phyloP scores from a whole-genome alignment of 257 asterid species.

The Marsdenia floribunda region DNA sequence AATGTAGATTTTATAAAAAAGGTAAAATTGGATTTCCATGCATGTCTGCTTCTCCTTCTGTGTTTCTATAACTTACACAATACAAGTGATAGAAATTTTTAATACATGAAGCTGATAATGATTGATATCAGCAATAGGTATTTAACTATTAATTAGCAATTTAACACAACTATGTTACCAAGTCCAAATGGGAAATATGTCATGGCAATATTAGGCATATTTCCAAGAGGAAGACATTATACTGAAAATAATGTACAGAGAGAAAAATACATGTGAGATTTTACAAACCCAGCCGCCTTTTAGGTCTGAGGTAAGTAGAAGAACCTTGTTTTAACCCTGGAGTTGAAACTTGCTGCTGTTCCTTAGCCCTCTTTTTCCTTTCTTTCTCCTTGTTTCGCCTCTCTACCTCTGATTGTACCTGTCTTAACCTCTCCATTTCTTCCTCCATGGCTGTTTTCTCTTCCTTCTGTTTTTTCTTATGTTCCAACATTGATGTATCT shows the following conservation, averaged over 20 bases:
- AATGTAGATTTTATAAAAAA: no score
- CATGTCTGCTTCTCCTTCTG: no score
- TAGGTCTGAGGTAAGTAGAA: constrained; percentile 72
- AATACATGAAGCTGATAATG: no score
- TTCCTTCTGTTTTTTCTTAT: constrained; percentile 79
- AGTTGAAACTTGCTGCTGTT: constrained; percentile 61
- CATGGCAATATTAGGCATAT: no score
- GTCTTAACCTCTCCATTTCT: constrained; percentile 87
- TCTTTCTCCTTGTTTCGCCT: constrained; percentile 49
- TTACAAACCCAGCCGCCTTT: constrained; percentile 72
- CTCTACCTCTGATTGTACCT: constrained; percentile 46
- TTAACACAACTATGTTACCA: no score
- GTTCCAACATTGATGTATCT: constrained; percentile 77
- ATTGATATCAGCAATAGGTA: no score
- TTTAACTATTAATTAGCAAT: no score
- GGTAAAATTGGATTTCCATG: no score
- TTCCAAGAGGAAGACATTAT: no score
- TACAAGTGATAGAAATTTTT: no score
- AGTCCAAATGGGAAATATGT: neutral
- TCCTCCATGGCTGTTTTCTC: constrained; percentile 95
- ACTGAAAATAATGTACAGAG: neutral
- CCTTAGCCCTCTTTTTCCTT: constrained; percentile 56
- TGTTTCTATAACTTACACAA: no score
- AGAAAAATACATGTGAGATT: neutral
- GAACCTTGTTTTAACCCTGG: constrained; percentile 76